phyloP scores from a whole-genome alignment of 805 yeast species.

The Metschnikowia cubensis region DNA sequence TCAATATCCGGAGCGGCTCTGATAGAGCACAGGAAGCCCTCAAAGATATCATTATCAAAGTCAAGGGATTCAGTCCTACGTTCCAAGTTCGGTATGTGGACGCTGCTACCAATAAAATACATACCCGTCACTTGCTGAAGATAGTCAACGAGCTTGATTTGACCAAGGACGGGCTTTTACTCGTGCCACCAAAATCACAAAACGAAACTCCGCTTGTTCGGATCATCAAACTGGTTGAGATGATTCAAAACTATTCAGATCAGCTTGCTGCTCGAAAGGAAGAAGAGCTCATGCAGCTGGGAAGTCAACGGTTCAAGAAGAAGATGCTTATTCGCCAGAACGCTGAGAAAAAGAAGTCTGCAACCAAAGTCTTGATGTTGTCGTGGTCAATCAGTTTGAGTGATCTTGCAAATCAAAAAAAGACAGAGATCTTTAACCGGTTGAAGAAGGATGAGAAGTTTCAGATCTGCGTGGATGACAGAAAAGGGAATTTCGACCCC shows the following conservation, averaged over 20 bases:
- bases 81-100: constrained; percentile 27
- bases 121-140: constrained; percentile 25
- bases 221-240: constrained; percentile 23
- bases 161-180: constrained; percentile 21
- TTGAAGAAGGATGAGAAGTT: constrained; percentile 43
- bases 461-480: constrained; percentile 24
- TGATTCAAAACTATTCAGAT: constrained; percentile 31
- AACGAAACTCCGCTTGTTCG: constrained; percentile 28
- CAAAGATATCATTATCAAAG: constrained; percentile 22
- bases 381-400: constrained; percentile 55
- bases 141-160: constrained; percentile 30
- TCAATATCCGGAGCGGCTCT: constrained; percentile 24
- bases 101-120: constrained; percentile 22
- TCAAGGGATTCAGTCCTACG: constrained; percentile 16
- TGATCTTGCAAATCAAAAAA: constrained; percentile 52
- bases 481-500: constrained; percentile 12
- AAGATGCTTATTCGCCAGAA: constrained; percentile 26
- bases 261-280: constrained; percentile 31
- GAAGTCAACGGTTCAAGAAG: constrained; percentile 30
- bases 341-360: constrained; percentile 35
- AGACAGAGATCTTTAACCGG: constrained; percentile 44
- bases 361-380: constrained; percentile 45
- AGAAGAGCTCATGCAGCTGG: constrained; percentile 28
- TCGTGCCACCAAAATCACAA: constrained; percentile 19
- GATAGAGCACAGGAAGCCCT: constrained; percentile 28